Conservation (phyloP, 2,329 filamentous ascomycete species). For the Aureobasidium lini region DNA sequence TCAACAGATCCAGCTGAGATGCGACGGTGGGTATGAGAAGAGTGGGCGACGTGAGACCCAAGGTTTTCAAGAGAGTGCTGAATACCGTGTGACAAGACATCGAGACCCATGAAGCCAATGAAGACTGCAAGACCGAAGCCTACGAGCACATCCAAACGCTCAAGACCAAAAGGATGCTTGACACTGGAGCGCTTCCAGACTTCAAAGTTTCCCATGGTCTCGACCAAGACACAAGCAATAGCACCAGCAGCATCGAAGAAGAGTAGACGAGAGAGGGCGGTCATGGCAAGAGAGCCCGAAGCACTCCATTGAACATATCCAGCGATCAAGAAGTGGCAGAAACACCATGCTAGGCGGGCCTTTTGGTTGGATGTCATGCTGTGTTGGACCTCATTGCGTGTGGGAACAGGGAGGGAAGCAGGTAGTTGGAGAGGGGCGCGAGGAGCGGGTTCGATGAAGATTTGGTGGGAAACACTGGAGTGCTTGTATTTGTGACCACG, state of each 20-base stretch:
- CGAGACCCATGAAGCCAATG: conserved; percentile 93
- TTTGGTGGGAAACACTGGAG: conserved; percentile 90
- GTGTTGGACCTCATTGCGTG: conserved; percentile 74
- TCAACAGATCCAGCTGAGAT: conserved; percentile 73
- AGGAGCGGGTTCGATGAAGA: conserved; percentile 86
- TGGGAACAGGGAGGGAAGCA: conserved; percentile 86
- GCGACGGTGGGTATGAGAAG: conserved; percentile 45
- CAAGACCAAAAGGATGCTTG: conserved; percentile 79
- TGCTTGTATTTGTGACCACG: conserved; percentile 97
- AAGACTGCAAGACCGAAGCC: conserved; percentile 96
- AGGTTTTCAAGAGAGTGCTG: conserved; percentile 81
- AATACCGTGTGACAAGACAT: conserved; percentile 86
- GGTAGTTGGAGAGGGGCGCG: conserved; percentile 82
- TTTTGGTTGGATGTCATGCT: conserved; percentile 88
- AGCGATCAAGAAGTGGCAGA: conserved; percentile 78
- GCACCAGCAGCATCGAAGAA: conserved; percentile 94
- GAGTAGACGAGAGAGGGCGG: conserved; percentile 83
- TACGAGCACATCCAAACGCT: conserved; percentile 86
- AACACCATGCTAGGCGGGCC: conserved; percentile 76
- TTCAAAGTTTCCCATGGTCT: conserved; percentile 93
- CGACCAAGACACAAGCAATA: conserved; percentile 82
- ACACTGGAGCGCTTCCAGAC: conserved; percentile 92
- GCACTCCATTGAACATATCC: conserved; percentile 79
- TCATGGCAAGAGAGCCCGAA: conserved; percentile 80
- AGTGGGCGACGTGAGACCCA: conserved; percentile 64